Conservation (phyloP, 2,329 filamentous ascomycete species). For the Ascocoryne sarcoides region DNA sequence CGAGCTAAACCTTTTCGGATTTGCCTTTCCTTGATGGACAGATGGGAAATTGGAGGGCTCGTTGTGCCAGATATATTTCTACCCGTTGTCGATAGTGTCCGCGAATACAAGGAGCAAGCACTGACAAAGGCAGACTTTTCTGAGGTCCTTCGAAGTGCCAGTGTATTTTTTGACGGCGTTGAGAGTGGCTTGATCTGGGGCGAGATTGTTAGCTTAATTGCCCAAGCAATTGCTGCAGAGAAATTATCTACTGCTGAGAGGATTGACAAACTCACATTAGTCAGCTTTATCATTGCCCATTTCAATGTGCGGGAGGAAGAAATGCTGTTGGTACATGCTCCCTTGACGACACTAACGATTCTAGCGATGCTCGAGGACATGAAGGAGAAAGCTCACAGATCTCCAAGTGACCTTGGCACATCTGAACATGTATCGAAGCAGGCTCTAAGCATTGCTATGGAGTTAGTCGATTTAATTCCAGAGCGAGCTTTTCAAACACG, state of each 20-base stretch:
- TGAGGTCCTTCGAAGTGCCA: constrained; percentile 87
- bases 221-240: constrained; percentile 45
- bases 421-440: constrained; percentile 20
- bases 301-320: constrained; percentile 97
- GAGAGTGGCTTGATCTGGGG: constrained; percentile 91
- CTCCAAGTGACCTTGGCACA: constrained; percentile 18
- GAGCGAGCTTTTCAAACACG: constrained; percentile 48
- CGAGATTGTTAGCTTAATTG: constrained; percentile 63
- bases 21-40: constrained; percentile 92
- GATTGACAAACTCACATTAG: constrained; percentile 58
- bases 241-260: constrained; percentile 34
- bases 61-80: constrained; percentile 85
- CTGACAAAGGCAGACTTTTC: constrained; percentile 61
- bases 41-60: constrained; percentile 90
- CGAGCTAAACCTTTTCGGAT: constrained; percentile 81
- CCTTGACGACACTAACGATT: constrained; percentile 61
- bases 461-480: constrained; percentile 55
- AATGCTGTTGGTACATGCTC: constrained; percentile 82
- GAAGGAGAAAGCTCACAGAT: constrained; percentile 30
- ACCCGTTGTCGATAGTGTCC: constrained; percentile 72
- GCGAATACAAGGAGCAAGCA: constrained; percentile 59
- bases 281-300: constrained; percentile 72
- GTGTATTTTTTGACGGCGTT: constrained; percentile 93
- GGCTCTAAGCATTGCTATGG: constrained; percentile 42
- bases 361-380: constrained; percentile 48